phyloP scores from a whole-genome alignment of 805 yeast species.

The Lachancea sp. region DNA sequence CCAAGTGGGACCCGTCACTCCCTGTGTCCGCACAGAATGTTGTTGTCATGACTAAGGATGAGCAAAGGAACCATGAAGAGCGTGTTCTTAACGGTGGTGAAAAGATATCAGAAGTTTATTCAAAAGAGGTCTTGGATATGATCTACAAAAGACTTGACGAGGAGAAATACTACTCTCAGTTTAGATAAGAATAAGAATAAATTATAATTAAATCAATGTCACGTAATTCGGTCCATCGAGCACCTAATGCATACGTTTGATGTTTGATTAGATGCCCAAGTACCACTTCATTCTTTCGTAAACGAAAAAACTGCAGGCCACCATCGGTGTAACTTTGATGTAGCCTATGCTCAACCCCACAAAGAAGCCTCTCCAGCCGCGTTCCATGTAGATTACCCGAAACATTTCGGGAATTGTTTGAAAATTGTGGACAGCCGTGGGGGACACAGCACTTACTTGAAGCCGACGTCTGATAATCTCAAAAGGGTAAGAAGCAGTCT shows the following conservation, averaged over 20 bases:
- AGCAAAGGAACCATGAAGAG: constrained; percentile 73
- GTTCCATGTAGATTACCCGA: constrained; percentile 54
- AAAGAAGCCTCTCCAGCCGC: constrained; percentile 82
- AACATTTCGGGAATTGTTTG: constrained; percentile 36
- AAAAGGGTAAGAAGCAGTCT: constrained; percentile 94
- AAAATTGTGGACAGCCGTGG: constrained; percentile 39
- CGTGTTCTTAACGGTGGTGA: constrained; percentile 68
- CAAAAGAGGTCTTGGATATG: constrained; percentile 47
- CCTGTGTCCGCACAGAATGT: constrained; percentile 70
- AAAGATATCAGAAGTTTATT: constrained; percentile 54
- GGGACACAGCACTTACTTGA: constrained; percentile 88
- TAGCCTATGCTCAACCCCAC: constrained; percentile 95
- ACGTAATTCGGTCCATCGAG: background rate
- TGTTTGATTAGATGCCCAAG: constrained; percentile 48
- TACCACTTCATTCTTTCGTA: constrained; percentile 77
- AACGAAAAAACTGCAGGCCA: constrained; percentile 90
- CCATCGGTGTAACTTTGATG: constrained; percentile 94
- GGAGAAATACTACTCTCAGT: constrained; percentile 67
- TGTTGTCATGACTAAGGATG: constrained; percentile 83
- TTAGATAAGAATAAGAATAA: constrained; percentile 22
- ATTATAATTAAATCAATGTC: background rate
- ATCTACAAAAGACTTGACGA: constrained; percentile 64
- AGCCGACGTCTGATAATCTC: constrained; percentile 91
- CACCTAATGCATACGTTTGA: background rate
- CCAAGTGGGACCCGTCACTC: constrained; percentile 73